phyloP scores from a whole-genome alignment of 2,329 filamentous ascomycete genomes.

The Neonectria hederae region DNA sequence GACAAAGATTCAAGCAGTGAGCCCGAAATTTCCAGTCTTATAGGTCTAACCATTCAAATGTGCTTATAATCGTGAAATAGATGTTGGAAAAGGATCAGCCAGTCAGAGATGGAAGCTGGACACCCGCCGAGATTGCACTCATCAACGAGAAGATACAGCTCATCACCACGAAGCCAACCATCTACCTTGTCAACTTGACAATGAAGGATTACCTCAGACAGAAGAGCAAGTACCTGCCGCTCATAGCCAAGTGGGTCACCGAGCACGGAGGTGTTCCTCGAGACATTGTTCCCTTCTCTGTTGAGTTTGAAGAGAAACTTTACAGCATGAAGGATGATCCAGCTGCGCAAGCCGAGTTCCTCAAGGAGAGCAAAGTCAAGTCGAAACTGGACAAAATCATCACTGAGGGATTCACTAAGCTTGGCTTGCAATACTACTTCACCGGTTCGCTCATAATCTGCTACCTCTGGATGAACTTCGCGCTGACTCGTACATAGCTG shows the following conservation, averaged over 20 bases:
- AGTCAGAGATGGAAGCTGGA: conserved; percentile 55
- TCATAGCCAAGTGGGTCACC: conserved; percentile 56
- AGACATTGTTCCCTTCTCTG: conserved; percentile 56
- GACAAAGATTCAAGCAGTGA: conserved; percentile 49
- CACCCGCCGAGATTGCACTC: conserved; percentile 53
- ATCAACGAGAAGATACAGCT: conserved; percentile 58
- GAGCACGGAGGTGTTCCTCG: conserved; percentile 53
- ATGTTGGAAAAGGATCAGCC: conserved; percentile 54
- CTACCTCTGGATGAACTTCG: background rate
- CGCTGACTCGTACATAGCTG: conserved; percentile 42
- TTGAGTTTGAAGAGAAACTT: conserved; percentile 57
- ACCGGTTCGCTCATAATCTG: conserved; percentile 43
- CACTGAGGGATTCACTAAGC: conserved; percentile 55
- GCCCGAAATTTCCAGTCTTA: conserved; percentile 6
- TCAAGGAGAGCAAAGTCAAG: conserved; percentile 54
- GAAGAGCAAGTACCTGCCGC: conserved; percentile 56
- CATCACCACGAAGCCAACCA: conserved; percentile 56
- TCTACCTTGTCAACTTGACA: conserved; percentile 57
- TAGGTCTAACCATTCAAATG: background rate
- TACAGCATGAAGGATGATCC: conserved; percentile 51
- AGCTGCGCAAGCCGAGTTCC: conserved; percentile 46
- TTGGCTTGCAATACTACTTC: conserved; percentile 57
- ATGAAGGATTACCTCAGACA: conserved; percentile 59
- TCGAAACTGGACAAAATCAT: conserved; percentile 54
- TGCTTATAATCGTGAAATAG: conserved; percentile 26